A percentile compares a stretch with the other conserved stretches of the same genome.
Evolutionary conservation across 2,329 filamentous ascomycete species (phyloP).

Genomic region (Penicillium sp.): DNA sequence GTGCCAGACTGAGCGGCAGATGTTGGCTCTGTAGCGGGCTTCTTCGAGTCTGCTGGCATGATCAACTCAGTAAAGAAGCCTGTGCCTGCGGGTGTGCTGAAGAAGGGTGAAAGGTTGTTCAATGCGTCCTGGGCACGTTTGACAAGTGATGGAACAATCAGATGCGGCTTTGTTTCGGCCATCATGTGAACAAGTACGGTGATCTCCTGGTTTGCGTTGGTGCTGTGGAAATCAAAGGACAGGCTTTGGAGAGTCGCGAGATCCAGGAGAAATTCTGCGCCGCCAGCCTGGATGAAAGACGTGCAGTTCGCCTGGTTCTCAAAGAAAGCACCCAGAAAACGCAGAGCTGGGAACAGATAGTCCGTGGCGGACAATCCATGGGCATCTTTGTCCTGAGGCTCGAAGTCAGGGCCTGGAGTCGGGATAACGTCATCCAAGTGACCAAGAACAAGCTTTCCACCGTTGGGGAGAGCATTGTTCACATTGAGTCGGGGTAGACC

Average conservation of each 20-base stretch:
- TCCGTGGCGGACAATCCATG: constrained; percentile 60
- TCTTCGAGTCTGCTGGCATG: constrained; percentile 29
- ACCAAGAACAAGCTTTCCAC: constrained; percentile 36
- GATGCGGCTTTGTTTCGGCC: constrained; percentile 76
- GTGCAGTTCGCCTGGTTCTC: constrained; percentile 71
- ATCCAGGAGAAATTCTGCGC: constrained; percentile 81
- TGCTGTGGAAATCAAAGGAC: constrained; percentile 70
- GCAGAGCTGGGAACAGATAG: constrained; percentile 74
- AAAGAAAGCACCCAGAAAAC: constrained; percentile 77
- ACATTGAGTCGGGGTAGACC: constrained; percentile 32
- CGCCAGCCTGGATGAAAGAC: constrained; percentile 75
- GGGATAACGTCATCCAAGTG: constrained; percentile 31
- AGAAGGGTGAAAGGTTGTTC: constrained; percentile 67
- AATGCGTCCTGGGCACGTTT: constrained; percentile 71
- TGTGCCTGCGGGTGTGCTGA: constrained; percentile 51
- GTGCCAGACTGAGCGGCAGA: constrained; percentile 64
- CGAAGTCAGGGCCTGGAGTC: constrained; percentile 27
- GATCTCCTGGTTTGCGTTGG: constrained; percentile 68
- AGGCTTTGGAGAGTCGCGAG: constrained; percentile 81
- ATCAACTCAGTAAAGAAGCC: constrained; percentile 74
- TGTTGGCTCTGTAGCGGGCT: constrained; percentile 31
- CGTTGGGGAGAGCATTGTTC: constrained; percentile 37
- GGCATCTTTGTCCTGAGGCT: constrained; percentile 53
- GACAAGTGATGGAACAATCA: constrained; percentile 79
- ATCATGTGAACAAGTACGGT: constrained; percentile 74